Evolutionary conservation across 768 basidiomycete genomes (phyloP), one percentile per base, ranked within the genome.

Genomic region (Kwoniella mangroviensis): DNA sequence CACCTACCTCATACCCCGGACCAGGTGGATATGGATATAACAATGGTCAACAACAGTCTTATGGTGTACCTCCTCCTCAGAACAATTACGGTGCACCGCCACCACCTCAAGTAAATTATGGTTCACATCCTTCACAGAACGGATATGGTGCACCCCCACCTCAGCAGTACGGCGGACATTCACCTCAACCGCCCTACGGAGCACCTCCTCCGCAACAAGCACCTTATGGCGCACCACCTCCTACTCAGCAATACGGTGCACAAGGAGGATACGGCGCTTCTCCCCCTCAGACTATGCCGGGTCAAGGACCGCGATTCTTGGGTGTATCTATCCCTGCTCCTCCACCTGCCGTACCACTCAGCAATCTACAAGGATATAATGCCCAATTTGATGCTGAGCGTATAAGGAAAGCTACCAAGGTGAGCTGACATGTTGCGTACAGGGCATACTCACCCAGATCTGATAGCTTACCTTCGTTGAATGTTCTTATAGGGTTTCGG

Each of bases 331-430:
- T 83, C 51, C 81, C 81, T n/a, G 57, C 79, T 13, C 81, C 79
- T 22, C 77, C 80, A n/a, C 82, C 82, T 53, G 81, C 81, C 42
- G 56, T 70, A 19, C 81, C 82, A 1, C 28, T 81, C 7, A 66
- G 72, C 22, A 66, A 71, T 19, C 69, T 82, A 45, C 65, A 66
- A 28, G 79, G 77, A 7, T 83, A 83, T 66, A 75, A 83, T 67
- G 69, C 84, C 6, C 61, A 69, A 60, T 80, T 81, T 52, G 84
- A 84, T 62, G 79, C 79, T 6, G 79, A 84, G 51, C 69, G 82
- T 12, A 70, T 85, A 22, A 41, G 83, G 22, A 84, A 83, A 61
- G 84, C 84, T 12, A 84, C 83, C 40, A 85, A 85, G 73, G 84
- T 82, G 52, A 57, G 74, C 68, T 15, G 26, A n/a, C 40, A 52